A percentile compares a stretch with the other conserved stretches of the same genome.
Evolutionary conservation across 2,329 filamentous ascomycete genomes (phyloP).

Genomic region (Volutella citrinella): DNA sequence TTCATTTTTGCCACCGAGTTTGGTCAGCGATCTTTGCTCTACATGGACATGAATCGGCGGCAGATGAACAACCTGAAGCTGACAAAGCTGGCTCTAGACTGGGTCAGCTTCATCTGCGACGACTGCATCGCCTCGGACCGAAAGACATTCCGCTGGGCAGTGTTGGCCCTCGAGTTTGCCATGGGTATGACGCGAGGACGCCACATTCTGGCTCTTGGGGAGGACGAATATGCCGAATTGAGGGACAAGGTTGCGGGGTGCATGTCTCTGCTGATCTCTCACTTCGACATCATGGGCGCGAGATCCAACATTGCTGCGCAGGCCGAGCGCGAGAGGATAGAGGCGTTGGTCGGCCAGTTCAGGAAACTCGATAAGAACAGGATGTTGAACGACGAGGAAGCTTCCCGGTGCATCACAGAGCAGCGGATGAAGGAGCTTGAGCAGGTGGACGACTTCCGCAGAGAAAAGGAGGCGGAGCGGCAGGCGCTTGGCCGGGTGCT

Average conservation of each 20-base stretch:
- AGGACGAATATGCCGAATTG: conserved; percentile 80
- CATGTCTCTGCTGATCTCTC: conserved; percentile 95
- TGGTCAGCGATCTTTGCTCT: conserved; percentile 87
- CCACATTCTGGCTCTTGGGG: conserved; percentile 86
- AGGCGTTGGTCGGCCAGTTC: conserved; percentile 73
- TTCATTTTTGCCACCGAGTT: conserved; percentile 99
- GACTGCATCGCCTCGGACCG: conserved; percentile 92
- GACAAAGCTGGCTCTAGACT: conserved; percentile 88
- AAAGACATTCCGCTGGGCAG: conserved; percentile 96
- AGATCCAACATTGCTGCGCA: conserved; percentile 90
- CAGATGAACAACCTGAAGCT: conserved; percentile 98
- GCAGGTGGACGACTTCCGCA: conserved; percentile 74
- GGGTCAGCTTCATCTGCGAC: conserved; percentile 97
- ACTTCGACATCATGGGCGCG: conserved; percentile 99
- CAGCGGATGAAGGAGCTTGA: conserved; percentile 72
- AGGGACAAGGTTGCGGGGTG: conserved; percentile 90
- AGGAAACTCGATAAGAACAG: conserved; percentile 75
- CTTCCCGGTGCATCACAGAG: conserved; percentile 68
- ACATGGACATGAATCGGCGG: conserved; percentile 92
- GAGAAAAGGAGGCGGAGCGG: conserved; percentile 77
- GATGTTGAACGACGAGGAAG: conserved; percentile 79
- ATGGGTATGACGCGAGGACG: conserved; percentile 96
- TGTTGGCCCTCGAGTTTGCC: conserved; percentile 89
- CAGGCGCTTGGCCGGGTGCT: conserved; percentile 87
- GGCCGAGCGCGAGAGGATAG: conserved; percentile 84